Conservation (phyloP, 2,329 filamentous ascomycete genomes). For the Sarocladium oryzae region DNA sequence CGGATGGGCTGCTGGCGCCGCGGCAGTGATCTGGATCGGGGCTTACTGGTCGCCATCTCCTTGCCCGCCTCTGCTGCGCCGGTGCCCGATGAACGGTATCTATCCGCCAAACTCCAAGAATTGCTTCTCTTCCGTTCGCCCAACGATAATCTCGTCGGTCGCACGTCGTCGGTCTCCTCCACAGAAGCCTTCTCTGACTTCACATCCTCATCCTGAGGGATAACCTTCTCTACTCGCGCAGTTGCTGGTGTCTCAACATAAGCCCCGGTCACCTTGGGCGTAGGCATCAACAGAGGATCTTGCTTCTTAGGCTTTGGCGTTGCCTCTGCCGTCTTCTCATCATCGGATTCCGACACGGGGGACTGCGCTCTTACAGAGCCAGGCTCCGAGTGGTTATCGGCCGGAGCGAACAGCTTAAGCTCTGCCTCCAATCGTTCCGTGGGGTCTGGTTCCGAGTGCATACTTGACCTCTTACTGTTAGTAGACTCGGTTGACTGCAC, state of each 20-base stretch:
- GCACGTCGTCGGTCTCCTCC: neutral
- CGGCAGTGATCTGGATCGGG: slow-evolving; percentile 32
- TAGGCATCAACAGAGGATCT: slow-evolving; percentile 44
- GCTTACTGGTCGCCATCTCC: slow-evolving; percentile 18
- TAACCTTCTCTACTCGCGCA: slow-evolving; percentile 30
- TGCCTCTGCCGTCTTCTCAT: slow-evolving; percentile 29
- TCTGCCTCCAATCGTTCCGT: slow-evolving; percentile 51
- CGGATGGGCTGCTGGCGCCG: slow-evolving; percentile 38
- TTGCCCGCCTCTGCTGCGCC: slow-evolving; percentile 18
- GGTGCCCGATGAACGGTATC: slow-evolving; percentile 16
- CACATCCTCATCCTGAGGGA: neutral
- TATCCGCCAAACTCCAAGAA: slow-evolving; percentile 1
- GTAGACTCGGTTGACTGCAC: slow-evolving; percentile 39
- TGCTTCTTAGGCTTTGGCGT: slow-evolving; percentile 40
- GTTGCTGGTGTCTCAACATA: slow-evolving; percentile 52
- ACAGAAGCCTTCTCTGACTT: neutral
- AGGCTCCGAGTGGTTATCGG: slow-evolving; percentile 49
- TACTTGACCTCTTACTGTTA: slow-evolving; percentile 41
- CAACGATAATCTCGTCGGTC: slow-evolving; percentile 12
- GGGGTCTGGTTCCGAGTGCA: slow-evolving; percentile 47
- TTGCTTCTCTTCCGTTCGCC: slow-evolving; percentile 18
- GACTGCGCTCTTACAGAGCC: slow-evolving; percentile 48
- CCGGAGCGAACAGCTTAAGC: slow-evolving; percentile 48
- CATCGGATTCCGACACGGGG: slow-evolving; percentile 24
- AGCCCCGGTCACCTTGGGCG: slow-evolving; percentile 47